Evolutionary conservation across 495 filamentous ascomycete genomes (phyloP), one percentile per base, ranked within the genome.

Genomic region (Trichoderma parareesei): DNA sequence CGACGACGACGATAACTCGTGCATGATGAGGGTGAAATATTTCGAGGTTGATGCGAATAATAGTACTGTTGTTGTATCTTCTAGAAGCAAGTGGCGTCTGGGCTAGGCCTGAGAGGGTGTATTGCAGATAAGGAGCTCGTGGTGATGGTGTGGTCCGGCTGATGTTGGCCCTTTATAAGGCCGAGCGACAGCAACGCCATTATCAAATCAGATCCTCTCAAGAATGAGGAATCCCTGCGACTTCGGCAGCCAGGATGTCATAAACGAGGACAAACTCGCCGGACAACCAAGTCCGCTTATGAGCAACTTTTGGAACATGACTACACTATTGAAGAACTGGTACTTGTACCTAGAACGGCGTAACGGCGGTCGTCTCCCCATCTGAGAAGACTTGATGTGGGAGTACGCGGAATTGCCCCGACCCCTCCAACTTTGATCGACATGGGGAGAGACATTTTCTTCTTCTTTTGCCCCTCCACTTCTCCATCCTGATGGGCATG

Each of bases 401-500:
- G 53, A 5, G 11, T 35, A 37, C 27, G 53, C 53, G 53, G 53
- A 57, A 5, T 57, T 57, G 53, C 37, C 53, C 27, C 53, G 53
- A 57, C 53, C 53, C 53, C 20, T 57, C 53, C 53, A 49, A 49
- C 46, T 18, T n/a, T 57, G 53, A 57, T 57, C 53, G 53, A 16
- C 53, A 57, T 57, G 53, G 53, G 53, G 53, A n/a, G 14, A 37
- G 48, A 33, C 16, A 11, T n/a, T 46, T 46, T 46, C n/a, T 46
- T 46, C 27, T 27, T 49, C 20, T 49, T 35, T 57, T 14, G 53
- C 53, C 53, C 53, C 53, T 57, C 20, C 53, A 57, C 33, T 13
- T 11, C 33, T 33, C 33, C 53, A 57, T 57, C 37, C 53, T 27
- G 33, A 57, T 57, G 53, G 53, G 53, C 27, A 57, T 35, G 33